Evolutionary conservation across 1,139 yeast genomes (phyloP), one percentile per base, ranked within the genome.

Genomic region (Candida glucosophila): DNA sequence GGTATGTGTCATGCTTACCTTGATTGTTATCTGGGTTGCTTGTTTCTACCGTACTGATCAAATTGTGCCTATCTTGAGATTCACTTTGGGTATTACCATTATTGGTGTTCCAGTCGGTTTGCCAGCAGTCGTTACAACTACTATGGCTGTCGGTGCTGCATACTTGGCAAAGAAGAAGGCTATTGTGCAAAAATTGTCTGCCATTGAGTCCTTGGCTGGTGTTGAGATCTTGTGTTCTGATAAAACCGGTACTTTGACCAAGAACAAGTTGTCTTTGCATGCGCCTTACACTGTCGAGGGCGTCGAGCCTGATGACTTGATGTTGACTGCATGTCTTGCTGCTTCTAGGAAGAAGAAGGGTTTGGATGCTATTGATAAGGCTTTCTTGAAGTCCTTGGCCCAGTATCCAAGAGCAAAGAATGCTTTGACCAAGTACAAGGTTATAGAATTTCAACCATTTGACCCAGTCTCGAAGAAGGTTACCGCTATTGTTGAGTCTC

Each of bases 61-160:
- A 55, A 85, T 86, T 57, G 95, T 86, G 49, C 71, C 78, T 49
- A 82, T 88, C 66, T 76, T 90, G 65, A 80, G 96, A 72, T 86
- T 78, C 73, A 77, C 93, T 50, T 73, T 90, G 58, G 96, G 95
- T 49, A 83, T 88, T 59, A 88, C 96, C 67, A 86, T 88, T 67
- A 82, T 90, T 53, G 98, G 98, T 82, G 98, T 90, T 47, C 98
- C 98, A 65, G 98, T 88, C 52, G 97, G 97, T 81, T 77, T 88
- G 58, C 97, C 97, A 63, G 97, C 95, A 61, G 97, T 88, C 57
- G 95, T 88, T 49, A 88, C 97, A 72, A 88, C 96, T 52, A 88
- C 97, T 61, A 85, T 88, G 93, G 97, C 97, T 64, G 97, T 88
- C 63, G 96, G 96, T 77, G 97, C 97, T 59, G 96, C 96, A 57